Evolutionary conservation across 371 early-diverging fungal species (phyloP).

Genomic region (Mucor lusitanicus): DNA sequence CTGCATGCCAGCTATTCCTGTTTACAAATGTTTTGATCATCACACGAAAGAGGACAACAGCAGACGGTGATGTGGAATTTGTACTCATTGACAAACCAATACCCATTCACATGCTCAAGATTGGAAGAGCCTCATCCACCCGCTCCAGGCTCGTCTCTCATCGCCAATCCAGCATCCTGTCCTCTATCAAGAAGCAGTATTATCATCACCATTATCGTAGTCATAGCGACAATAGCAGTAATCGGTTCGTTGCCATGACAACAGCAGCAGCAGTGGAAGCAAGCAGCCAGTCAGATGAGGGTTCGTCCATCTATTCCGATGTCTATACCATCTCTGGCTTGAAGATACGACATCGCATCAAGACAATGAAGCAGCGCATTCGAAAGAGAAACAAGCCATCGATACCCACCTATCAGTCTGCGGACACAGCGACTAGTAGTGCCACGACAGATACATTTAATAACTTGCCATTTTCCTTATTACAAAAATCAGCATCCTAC

Average conservation of each 20-base stretch:
- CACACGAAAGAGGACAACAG: neutral
- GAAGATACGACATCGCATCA: constrained; percentile 13
- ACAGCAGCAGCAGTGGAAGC: neutral
- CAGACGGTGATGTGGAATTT: constrained; percentile 9
- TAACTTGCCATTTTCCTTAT: neutral
- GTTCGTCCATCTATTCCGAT: neutral
- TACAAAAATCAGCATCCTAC: constrained; percentile 2
- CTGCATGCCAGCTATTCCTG: constrained; percentile 12
- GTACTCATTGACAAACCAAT: constrained; percentile 12
- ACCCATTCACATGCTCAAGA: constrained; percentile 12
- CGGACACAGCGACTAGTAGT: neutral
- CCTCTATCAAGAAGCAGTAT: constrained; percentile 11
- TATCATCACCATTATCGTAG: neutral
- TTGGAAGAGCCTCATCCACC: neutral
- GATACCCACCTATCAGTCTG: neutral
- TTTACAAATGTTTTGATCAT: constrained; percentile 12
- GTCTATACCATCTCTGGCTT: constrained; percentile 14
- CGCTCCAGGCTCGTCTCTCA: neutral
- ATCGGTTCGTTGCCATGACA: neutral
- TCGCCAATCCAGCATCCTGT: constrained; percentile 10
- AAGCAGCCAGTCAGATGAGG: constrained; percentile 2
- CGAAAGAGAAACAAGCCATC: neutral
- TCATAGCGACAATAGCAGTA: neutral
- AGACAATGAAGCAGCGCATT: constrained; percentile 15
- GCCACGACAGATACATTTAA: neutral